Conservation (phyloP, 352 stramenopile species). For the Globisporangium ultimum region DNA sequence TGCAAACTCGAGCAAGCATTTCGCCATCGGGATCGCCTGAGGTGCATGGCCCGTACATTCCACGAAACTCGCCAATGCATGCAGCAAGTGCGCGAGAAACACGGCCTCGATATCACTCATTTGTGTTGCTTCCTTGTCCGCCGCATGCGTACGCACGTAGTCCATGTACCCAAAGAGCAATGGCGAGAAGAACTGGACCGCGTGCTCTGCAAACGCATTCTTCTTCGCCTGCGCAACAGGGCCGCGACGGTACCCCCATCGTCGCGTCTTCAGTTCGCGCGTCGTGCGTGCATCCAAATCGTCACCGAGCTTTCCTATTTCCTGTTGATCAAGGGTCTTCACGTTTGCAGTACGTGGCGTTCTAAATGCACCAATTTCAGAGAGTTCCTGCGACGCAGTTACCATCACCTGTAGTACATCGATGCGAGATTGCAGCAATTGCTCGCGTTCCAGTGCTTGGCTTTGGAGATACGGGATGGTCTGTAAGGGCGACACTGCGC, state of each 20-base stretch:
- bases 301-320: slow-evolving; percentile 4
- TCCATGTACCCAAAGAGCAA: slow-evolving; percentile 69
- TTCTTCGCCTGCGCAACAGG: slow-evolving; percentile 38
- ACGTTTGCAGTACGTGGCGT: neutral
- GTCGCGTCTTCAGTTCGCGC: slow-evolving; percentile 54
- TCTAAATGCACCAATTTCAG: slow-evolving; percentile 41
- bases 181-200: slow-evolving; percentile 70
- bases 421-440: slow-evolving; percentile 70
- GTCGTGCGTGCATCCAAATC: slow-evolving; percentile 37
- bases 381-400: slow-evolving; percentile 57
- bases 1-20: slow-evolving; percentile 65
- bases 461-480: slow-evolving; percentile 53
- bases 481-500: slow-evolving; percentile 36
- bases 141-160: slow-evolving; percentile 36
- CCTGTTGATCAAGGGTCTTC: slow-evolving; percentile 46
- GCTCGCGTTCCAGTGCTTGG: slow-evolving; percentile 69
- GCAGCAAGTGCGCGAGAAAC: slow-evolving; percentile 68
- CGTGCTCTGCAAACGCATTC: slow-evolving; percentile 63
- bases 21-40: slow-evolving; percentile 61
- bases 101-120: slow-evolving; percentile 59
- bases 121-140: neutral
- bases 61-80: slow-evolving; percentile 63
- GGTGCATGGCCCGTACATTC: slow-evolving; percentile 62
- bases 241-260: slow-evolving; percentile 67
- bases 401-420: slow-evolving; percentile 60